Conservation (phyloP, 1,139 yeast genomes). For the Candida sp. region DNA sequence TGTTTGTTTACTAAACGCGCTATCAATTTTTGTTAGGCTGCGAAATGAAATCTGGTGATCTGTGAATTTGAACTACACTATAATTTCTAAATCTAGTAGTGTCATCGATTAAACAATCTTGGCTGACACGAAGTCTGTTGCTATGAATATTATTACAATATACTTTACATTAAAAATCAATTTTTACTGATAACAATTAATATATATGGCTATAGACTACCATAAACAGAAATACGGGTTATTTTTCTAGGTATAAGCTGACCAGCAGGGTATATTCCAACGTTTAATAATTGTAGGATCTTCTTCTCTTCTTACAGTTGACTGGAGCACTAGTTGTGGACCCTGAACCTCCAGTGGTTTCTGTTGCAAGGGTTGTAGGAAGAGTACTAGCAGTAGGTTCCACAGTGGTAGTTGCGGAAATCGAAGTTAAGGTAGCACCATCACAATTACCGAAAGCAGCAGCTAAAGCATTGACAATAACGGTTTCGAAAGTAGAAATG, state of each 20-base stretch:
- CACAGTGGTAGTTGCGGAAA: slow-evolving; percentile 14
- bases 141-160: too few species aligned
- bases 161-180: not conserved
- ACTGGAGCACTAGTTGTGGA: slow-evolving; percentile 10
- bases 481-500: slow-evolving; percentile 36
- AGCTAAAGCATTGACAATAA: slow-evolving; percentile 43
- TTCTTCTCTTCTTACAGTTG: slow-evolving; percentile 13
- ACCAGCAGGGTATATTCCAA: slow-evolving; percentile 3
- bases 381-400: slow-evolving; percentile 15
- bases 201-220: slow-evolving; percentile 1
- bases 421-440: slow-evolving; percentile 21
- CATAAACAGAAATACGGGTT: not conserved
- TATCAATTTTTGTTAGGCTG: not conserved
- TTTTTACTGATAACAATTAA: not conserved
- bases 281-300: slow-evolving; percentile 16
- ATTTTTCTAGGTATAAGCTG: slow-evolving; percentile 3
- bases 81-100: too few species aligned
- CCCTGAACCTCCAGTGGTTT: too few species aligned
- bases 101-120: not conserved
- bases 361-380: slow-evolving; percentile 14
- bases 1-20: not conserved
- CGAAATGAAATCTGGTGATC: not conserved
- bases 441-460: slow-evolving; percentile 44
- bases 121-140: not conserved
- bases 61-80: too few species aligned